Evolutionary conservation across 2,329 filamentous ascomycete species (phyloP).

Genomic region (Drechslerella coelobrocha): DNA sequence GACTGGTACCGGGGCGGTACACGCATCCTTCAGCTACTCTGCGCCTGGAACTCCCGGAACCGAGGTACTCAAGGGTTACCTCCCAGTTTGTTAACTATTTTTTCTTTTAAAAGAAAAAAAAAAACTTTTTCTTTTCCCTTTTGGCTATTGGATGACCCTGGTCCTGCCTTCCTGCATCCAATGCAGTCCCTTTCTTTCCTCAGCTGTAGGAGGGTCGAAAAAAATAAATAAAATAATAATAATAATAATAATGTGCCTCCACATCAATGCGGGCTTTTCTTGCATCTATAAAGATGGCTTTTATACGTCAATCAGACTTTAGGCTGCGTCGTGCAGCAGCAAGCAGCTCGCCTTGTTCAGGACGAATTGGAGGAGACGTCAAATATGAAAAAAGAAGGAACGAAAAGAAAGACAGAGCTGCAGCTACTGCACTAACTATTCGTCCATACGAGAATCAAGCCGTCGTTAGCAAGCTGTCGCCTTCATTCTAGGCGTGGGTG

Average conservation of each 20-base stretch:
- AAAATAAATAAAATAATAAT: constrained; percentile 1
- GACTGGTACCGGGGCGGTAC: neutral
- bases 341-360: constrained; percentile 22
- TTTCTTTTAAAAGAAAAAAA: no score
- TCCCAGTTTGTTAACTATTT: neutral
- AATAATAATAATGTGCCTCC: constrained; percentile 16
- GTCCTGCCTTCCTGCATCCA: constrained; percentile 26
- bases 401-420: constrained; percentile 11
- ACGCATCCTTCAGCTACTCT: constrained; percentile 31
- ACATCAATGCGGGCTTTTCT: constrained; percentile 47
- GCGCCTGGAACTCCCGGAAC: constrained; percentile 34
- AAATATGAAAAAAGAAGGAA: constrained; percentile 10
- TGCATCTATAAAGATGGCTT: constrained; percentile 49
- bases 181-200: constrained; percentile 31
- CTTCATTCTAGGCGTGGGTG: constrained; percentile 1
- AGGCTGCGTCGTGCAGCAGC: constrained; percentile 23
- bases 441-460: constrained; percentile 24
- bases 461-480: constrained; percentile 10
- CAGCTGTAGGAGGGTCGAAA: constrained; percentile 21
- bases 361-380: constrained; percentile 15
- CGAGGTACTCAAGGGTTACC: constrained; percentile 42
- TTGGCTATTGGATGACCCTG: constrained; percentile 27
- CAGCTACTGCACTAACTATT: constrained; percentile 16
- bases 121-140: constrained; percentile 8
- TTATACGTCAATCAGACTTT: constrained; percentile 50